Evolutionary conservation across 495 filamentous ascomycete species (phyloP).

Genomic region (Oleoguttula mirabilis): DNA sequence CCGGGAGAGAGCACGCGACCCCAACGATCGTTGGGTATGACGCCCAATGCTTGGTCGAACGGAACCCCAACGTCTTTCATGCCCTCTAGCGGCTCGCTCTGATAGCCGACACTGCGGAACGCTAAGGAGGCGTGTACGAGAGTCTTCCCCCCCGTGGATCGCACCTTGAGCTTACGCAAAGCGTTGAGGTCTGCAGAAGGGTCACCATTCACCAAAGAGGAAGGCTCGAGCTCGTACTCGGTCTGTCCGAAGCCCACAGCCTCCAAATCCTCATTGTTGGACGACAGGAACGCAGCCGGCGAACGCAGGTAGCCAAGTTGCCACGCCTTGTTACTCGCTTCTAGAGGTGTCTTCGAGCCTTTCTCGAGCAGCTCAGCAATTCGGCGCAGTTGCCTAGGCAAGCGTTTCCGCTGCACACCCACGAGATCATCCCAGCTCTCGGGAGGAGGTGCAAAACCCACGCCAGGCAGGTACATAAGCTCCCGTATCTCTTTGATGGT

Average conservation of each 20-base stretch:
- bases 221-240: slow-evolving; percentile 27
- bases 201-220: slow-evolving; percentile 36
- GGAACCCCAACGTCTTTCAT: slow-evolving; percentile 64
- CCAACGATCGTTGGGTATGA: slow-evolving; percentile 73
- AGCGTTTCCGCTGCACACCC: slow-evolving; percentile 40
- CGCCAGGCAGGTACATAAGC: slow-evolving; percentile 60
- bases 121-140: slow-evolving; percentile 49
- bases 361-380: slow-evolving; percentile 70
- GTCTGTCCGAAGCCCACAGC: slow-evolving; percentile 58
- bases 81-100: slow-evolving; percentile 61
- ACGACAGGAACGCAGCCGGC: slow-evolving; percentile 54
- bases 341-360: slow-evolving; percentile 43
- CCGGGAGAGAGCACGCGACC: slow-evolving; percentile 52
- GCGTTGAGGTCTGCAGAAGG: slow-evolving; percentile 31
- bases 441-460: slow-evolving; percentile 56
- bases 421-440: slow-evolving; percentile 45
- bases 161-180: slow-evolving; percentile 42
- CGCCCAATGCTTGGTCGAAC: slow-evolving; percentile 59
- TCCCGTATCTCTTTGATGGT: slow-evolving; percentile 91
- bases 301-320: slow-evolving; percentile 70
- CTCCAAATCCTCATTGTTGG: slow-evolving; percentile 37
- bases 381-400: slow-evolving; percentile 63
- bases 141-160: slow-evolving; percentile 32
- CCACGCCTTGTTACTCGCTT: slow-evolving; percentile 54
- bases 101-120: slow-evolving; percentile 90